A percentile compares a stretch with the other conserved stretches of the same genome.
phyloP scores from a whole-genome alignment of 768 basidiomycete genomes.

The Mycena vulgaris region DNA sequence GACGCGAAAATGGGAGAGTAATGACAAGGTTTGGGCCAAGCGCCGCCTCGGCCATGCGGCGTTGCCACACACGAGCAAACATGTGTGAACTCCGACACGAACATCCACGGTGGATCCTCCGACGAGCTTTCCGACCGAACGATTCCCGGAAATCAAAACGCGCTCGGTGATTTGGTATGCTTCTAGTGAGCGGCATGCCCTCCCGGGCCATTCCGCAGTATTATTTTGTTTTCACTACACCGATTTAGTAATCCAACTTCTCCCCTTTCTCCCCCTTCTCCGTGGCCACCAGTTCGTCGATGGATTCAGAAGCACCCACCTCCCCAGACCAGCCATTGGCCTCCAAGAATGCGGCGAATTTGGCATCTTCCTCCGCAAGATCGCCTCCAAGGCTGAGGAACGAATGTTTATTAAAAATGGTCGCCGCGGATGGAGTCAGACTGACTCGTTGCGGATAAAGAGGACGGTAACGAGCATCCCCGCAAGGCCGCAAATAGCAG shows the following conservation, averaged over 20 bases:
- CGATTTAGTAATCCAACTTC: slow-evolving; percentile 53
- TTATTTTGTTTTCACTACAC: not conserved
- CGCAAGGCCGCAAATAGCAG: slow-evolving; percentile 75
- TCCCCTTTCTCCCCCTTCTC: slow-evolving; percentile 79
- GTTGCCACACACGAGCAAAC: not conserved
- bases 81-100: not conserved
- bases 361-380: slow-evolving; percentile 75
- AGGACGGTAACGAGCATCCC: slow-evolving; percentile 79
- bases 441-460: slow-evolving; percentile 30
- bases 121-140: not conserved
- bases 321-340: slow-evolving; percentile 78
- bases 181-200: too few relatives aligned
- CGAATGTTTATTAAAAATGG: slow-evolving; percentile 75
- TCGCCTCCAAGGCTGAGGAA: slow-evolving; percentile 79
- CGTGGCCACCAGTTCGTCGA: slow-evolving; percentile 70
- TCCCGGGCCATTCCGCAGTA: too few relatives aligned
- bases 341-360: slow-evolving; percentile 71
- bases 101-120: too few relatives aligned
- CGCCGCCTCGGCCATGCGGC: not conserved
- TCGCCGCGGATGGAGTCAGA: slow-evolving; percentile 59
- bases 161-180: too few relatives aligned
- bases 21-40: too few relatives aligned
- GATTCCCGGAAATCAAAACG: not conserved
- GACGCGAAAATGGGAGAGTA: not conserved
- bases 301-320: slow-evolving; percentile 60